phyloP scores from a whole-genome alignment of 2,329 filamentous ascomycete genomes.

The Neofusicoccum sp. region DNA sequence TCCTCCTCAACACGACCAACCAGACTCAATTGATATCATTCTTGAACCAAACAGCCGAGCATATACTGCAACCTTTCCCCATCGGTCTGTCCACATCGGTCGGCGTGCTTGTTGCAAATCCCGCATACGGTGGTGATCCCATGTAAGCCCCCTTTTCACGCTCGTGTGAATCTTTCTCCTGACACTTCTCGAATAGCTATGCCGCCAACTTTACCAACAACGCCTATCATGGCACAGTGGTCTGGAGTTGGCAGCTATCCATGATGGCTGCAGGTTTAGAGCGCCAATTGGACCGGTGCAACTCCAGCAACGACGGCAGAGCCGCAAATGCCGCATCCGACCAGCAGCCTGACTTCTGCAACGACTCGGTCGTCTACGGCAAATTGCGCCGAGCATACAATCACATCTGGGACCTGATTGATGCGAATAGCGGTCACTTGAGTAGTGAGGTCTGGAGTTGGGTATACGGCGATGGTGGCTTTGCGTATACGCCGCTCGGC shows the following conservation, averaged over 20 bases:
- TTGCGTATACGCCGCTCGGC: constrained; percentile 52
- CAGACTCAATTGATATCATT: constrained; percentile 56
- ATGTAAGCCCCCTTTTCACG: constrained; percentile 25
- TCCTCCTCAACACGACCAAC: constrained; percentile 60
- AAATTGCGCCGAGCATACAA: constrained; percentile 56
- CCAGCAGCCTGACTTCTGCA: constrained; percentile 51
- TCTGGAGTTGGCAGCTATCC: constrained; percentile 64
- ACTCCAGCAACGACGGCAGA: too few species aligned
- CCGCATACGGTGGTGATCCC: constrained; percentile 52
- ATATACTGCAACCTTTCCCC: constrained; percentile 59
- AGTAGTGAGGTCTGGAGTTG: constrained; percentile 64
- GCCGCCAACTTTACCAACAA: constrained; percentile 55
- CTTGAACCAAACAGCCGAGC: constrained; percentile 56
- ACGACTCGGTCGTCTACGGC: constrained; percentile 40
- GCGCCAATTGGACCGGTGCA: constrained; percentile 56
- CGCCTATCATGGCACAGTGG: constrained; percentile 63
- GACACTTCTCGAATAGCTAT: neutral
- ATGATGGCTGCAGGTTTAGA: constrained; percentile 64
- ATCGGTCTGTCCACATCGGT: constrained; percentile 57
- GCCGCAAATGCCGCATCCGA: neutral
- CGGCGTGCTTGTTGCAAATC: constrained; percentile 61
- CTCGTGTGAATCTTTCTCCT: neutral
- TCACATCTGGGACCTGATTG: constrained; percentile 60
- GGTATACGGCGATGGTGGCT: constrained; percentile 51
- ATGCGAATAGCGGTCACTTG: constrained; percentile 53